These are phyloP conservation scores for Tulasnella calospora DNA, from an alignment of 768 basidiomycete species.

Conservation along the genomic window DNA sequence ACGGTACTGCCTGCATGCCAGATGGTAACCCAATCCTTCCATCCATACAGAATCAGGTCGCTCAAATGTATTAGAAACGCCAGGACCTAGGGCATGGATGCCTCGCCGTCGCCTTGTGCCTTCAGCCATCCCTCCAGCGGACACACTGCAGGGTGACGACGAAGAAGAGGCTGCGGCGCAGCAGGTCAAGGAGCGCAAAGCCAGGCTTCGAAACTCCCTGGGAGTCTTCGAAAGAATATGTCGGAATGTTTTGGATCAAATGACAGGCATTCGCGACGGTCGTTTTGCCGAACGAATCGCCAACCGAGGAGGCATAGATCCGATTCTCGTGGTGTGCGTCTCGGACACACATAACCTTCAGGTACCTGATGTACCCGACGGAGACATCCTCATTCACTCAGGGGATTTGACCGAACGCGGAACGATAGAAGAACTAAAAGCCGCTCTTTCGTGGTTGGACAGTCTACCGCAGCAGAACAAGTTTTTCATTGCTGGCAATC, in stretches of 20 bases:
- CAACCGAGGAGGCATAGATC: not conserved
- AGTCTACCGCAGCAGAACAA: conserved; percentile 41
- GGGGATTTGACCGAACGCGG: conserved; percentile 25
- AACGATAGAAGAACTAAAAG: conserved; percentile 14
- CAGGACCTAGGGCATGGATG: not conserved
- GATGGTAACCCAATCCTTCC: not conserved
- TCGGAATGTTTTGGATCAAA: not conserved
- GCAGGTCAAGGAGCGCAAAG: not conserved
- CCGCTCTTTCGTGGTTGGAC: conserved; percentile 6
- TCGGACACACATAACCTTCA: conserved; percentile 1
- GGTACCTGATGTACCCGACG: not conserved
- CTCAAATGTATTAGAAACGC: not conserved
- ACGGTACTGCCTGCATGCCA: not conserved
- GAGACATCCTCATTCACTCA: conserved; percentile 25
- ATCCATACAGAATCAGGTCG: not conserved
- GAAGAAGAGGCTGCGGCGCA: not conserved
- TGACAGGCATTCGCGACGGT: not conserved
- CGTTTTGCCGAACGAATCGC: not conserved
- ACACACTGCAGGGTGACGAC: not conserved
- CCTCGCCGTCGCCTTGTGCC: not conserved
- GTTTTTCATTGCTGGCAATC: conserved; percentile 45
- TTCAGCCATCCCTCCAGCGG: not conserved
- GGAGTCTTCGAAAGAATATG: not conserved
- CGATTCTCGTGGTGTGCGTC: conserved; percentile 17
- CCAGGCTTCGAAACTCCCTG: not conserved